Percentiles rank a stretch among this genome's conserved stretches.
Conservation (phyloP, 2,329 filamentous ascomycete genomes). For the Cladosporium sp. region DNA sequence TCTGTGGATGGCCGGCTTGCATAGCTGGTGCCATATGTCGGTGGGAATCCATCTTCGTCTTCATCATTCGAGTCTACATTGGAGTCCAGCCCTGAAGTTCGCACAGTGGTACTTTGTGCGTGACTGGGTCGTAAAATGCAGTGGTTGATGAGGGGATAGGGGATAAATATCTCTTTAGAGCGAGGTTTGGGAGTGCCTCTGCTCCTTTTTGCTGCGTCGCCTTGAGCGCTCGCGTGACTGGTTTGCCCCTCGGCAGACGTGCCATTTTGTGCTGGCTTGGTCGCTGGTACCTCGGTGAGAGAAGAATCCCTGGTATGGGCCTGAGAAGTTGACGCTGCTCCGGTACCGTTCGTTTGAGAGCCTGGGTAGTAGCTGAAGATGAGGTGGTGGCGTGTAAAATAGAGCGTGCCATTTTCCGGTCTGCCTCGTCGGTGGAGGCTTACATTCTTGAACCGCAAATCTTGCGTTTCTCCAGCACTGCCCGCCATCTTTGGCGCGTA, state of each 20-base stretch:
- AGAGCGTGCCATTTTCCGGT: slow-evolving; percentile 56
- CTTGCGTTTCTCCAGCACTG: background rate
- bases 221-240: slow-evolving; percentile 9
- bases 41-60: slow-evolving; percentile 25
- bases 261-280: background rate
- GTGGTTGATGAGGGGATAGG: slow-evolving; percentile 83
- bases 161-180: slow-evolving; percentile 80
- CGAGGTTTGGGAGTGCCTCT: slow-evolving; percentile 26
- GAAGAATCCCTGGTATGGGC: slow-evolving; percentile 8
- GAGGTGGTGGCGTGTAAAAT: slow-evolving; percentile 60
- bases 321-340: slow-evolving; percentile 18
- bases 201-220: slow-evolving; percentile 14
- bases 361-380: slow-evolving; percentile 56
- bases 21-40: slow-evolving; percentile 26
- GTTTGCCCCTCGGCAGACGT: slow-evolving; percentile 12
- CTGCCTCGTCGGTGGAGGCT: slow-evolving; percentile 55
- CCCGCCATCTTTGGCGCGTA: slow-evolving; percentile 2
- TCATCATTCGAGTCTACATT: slow-evolving; percentile 11
- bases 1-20: slow-evolving; percentile 27
- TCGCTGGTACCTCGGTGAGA: background rate
- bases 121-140: slow-evolving; percentile 67
- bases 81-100: background rate
- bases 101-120: slow-evolving; percentile 13
- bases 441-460: slow-evolving; percentile 53
- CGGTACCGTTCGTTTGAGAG: background rate